These are phyloP conservation scores for Malbranchea cinnamomea DNA, from an alignment of 2,329 filamentous ascomycete species.

Conservation along the genomic window DNA sequence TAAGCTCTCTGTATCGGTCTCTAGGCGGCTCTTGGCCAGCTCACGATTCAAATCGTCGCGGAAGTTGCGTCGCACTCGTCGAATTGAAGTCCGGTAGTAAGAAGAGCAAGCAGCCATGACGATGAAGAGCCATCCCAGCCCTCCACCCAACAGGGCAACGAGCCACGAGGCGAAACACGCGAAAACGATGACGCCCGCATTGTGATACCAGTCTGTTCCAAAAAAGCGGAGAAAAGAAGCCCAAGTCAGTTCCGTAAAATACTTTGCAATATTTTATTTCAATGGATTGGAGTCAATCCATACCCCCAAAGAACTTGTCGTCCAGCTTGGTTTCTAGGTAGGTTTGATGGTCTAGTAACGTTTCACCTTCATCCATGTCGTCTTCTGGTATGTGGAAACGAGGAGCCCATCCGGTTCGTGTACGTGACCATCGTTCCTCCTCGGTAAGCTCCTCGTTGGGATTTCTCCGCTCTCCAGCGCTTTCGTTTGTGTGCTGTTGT, in stretches of 20 bases:
- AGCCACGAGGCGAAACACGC: constrained; percentile 85
- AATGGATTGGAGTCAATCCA: constrained; percentile 13
- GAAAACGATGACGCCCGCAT: constrained; percentile 84
- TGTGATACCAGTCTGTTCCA: constrained; percentile 83
- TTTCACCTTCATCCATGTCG: constrained; percentile 43
- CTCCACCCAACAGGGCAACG: constrained; percentile 75
- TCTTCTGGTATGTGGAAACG: constrained; percentile 50
- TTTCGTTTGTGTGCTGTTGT: too few species aligned
- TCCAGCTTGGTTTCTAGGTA: constrained; percentile 71
- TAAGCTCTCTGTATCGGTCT: constrained; percentile 79
- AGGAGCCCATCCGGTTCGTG: constrained; percentile 74
- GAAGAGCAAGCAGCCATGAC: constrained; percentile 86
- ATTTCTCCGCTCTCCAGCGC: constrained; percentile 35
- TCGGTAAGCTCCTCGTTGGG: constrained; percentile 40
- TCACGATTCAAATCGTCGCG: constrained; percentile 86
- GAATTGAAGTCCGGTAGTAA: constrained; percentile 91
- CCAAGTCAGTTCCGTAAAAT: not conserved
- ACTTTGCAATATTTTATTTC: not conserved
- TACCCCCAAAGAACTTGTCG: constrained; percentile 81
- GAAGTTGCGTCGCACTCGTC: constrained; percentile 87
- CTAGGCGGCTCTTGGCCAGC: constrained; percentile 70
- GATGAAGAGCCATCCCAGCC: constrained; percentile 82
- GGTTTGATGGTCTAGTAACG: constrained; percentile 73
- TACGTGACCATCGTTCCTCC: constrained; percentile 40
- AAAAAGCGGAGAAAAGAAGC: not conserved